Evolutionary conservation across 306 rosid genomes (phyloP).

Genomic region (Trichosanthes cucumerina): DNA sequence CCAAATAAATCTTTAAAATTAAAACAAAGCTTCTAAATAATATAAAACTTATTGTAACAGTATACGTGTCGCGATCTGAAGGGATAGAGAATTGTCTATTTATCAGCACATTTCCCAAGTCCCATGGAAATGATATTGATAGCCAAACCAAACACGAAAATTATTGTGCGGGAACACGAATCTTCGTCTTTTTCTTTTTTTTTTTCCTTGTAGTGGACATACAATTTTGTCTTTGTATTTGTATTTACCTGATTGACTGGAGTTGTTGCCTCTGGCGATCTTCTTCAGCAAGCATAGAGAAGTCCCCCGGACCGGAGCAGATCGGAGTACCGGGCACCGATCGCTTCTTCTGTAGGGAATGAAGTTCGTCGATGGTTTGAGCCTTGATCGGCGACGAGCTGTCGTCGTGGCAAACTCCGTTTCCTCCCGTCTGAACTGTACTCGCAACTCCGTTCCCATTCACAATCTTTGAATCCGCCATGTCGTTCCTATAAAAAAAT

Average conservation of each 20-base stretch:
- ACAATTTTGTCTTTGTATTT: too few species aligned
- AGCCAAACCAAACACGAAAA: neutral
- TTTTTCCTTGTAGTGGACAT: too few species aligned
- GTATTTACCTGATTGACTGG: conserved; percentile 64
- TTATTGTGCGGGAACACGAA: too few species aligned
- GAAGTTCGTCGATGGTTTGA: conserved; percentile 83
- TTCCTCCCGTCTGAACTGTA: conserved; percentile 29
- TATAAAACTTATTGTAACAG: too few species aligned
- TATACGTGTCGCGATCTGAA: too few species aligned
- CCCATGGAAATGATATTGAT: neutral
- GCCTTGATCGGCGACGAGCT: conserved; percentile 63
- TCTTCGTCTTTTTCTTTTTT: too few species aligned
- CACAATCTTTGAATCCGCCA: neutral
- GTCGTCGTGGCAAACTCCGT: conserved; percentile 62
- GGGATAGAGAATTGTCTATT: neutral
- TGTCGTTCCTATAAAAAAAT: neutral
- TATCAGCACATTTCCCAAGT: neutral
- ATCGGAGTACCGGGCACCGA: conserved; percentile 65
- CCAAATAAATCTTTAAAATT: neutral
- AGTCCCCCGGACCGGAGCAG: conserved; percentile 20
- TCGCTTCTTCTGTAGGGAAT: conserved; percentile 60
- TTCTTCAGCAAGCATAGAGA: conserved; percentile 37
- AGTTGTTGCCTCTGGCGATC: conserved; percentile 65
- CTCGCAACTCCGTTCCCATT: conserved; percentile 6
- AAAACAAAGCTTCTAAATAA: too few species aligned